Percentiles rank a stretch among this genome's conserved stretches.
These are phyloP conservation scores for Fomitiporia mediterranea DNA, from an alignment of 1,284 basidiomycete genomes.

Conservation along the genomic window DNA sequence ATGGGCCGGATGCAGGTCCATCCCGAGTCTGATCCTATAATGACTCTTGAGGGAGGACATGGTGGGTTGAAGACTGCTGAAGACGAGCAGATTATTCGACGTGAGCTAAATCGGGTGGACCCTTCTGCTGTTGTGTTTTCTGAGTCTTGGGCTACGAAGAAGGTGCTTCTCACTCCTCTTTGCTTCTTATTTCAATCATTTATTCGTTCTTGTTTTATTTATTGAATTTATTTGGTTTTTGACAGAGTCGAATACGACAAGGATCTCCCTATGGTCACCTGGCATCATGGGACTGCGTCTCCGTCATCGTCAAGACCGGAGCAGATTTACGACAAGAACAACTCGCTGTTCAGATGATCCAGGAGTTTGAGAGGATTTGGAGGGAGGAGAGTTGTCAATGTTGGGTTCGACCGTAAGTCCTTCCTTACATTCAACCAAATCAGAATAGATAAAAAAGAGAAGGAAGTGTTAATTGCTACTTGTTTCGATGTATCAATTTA, in stretches of 20 bases:
- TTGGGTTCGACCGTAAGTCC: conserved; percentile 86
- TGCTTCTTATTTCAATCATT: too few relatives aligned
- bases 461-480: not conserved
- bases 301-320: conserved; percentile 98
- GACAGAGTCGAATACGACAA: conserved; percentile 86
- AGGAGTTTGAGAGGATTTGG: conserved; percentile 93
- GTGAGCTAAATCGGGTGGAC: conserved; percentile 95
- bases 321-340: conserved; percentile 97
- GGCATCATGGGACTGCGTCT: conserved; percentile 84
- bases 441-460: too few relatives aligned
- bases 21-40: conserved; percentile 50
- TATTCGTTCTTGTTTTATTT: not conserved
- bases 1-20: conserved; percentile 90
- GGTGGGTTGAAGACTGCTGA: conserved; percentile 64
- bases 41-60: conserved; percentile 42
- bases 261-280: conserved; percentile 95
- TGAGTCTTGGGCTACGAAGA: conserved; percentile 94
- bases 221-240: conserved; percentile 17
- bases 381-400: conserved; percentile 86
- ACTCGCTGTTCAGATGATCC: conserved; percentile 92
- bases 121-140: conserved; percentile 93
- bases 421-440: not conserved
- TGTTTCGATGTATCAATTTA: conserved; percentile 19
- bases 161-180: too few relatives aligned
- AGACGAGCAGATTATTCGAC: conserved; percentile 88